phyloP scores from a whole-genome alignment of 208 protist genomes.

The Vickermania spadyakhi region DNA sequence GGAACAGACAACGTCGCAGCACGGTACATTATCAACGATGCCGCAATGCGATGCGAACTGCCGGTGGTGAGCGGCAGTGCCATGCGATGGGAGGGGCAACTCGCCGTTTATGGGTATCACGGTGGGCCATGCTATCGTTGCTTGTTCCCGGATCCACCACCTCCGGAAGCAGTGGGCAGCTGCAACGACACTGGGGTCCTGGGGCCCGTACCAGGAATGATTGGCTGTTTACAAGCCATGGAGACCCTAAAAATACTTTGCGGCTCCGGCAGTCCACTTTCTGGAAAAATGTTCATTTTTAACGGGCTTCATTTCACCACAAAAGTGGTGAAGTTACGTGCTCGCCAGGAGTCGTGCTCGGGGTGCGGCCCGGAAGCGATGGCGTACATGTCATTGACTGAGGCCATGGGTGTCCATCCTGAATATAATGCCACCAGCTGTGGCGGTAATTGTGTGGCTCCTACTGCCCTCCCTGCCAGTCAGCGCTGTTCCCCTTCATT shows the following conservation, averaged over 20 bases:
- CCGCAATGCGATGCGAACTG: constrained; percentile 68
- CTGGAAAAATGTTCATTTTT: constrained; percentile 80
- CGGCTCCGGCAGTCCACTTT: constrained; percentile 48
- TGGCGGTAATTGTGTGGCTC: background rate
- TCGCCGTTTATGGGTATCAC: constrained; percentile 81
- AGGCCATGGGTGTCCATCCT: background rate
- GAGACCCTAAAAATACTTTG: constrained; percentile 86
- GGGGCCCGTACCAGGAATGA: constrained; percentile 89
- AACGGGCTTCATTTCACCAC: constrained; percentile 59
- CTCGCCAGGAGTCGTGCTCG: constrained; percentile 32
- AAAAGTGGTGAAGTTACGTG: constrained; percentile 64
- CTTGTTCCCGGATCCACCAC: constrained; percentile 85
- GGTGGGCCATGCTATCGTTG: constrained; percentile 91
- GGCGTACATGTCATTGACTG: background rate
- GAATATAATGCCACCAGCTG: background rate
- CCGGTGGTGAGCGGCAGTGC: constrained; percentile 93
- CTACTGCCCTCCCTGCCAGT: background rate
- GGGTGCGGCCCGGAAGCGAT: constrained; percentile 40
- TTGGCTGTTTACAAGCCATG: constrained; percentile 91
- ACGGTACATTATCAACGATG: constrained; percentile 93
- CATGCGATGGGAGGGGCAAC: constrained; percentile 93
- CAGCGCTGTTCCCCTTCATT: background rate
- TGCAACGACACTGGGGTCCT: constrained; percentile 92
- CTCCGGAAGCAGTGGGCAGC: constrained; percentile 64
- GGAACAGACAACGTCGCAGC: constrained; percentile 90